Evolutionary conservation across 169 alveolate species (phyloP).

Genomic region (Cryptosporidium viatorum): DNA sequence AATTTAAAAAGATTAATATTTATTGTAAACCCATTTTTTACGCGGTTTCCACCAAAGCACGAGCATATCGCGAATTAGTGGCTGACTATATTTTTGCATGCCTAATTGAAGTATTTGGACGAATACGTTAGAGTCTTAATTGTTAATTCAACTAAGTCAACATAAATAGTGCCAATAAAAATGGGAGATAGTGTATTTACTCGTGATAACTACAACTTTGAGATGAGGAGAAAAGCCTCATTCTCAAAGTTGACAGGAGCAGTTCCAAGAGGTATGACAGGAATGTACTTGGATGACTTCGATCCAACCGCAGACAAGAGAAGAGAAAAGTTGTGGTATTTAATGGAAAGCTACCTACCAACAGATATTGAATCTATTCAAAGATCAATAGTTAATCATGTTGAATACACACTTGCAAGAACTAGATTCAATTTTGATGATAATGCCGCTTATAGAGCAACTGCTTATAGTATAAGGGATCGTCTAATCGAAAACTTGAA

Average conservation of each 20-base stretch:
- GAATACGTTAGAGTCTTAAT: background rate
- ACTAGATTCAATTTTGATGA: conserved; percentile 92
- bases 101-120: background rate
- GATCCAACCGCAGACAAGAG: conserved; percentile 80
- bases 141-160: conserved; percentile 14
- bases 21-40: conserved; percentile 9
- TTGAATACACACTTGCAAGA: conserved; percentile 93
- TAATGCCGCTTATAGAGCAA: conserved; percentile 89
- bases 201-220: conserved; percentile 78
- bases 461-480: conserved; percentile 92
- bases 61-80: conserved; percentile 74
- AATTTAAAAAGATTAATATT: background rate
- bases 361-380: conserved; percentile 86
- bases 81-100: conserved; percentile 20
- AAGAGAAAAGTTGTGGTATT: conserved; percentile 86
- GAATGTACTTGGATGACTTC: conserved; percentile 78
- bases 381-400: conserved; percentile 86
- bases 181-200: conserved; percentile 75
- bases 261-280: conserved; percentile 79
- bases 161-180: background rate
- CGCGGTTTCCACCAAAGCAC: background rate
- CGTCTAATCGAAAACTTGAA: conserved; percentile 93
- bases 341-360: conserved; percentile 87
- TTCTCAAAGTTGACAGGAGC: conserved; percentile 81
- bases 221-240: conserved; percentile 85